Percentiles rank a stretch among this genome's conserved stretches.
phyloP scores from a whole-genome alignment of 2,329 filamentous ascomycete species.

The Trichoderma afroharzianum region DNA sequence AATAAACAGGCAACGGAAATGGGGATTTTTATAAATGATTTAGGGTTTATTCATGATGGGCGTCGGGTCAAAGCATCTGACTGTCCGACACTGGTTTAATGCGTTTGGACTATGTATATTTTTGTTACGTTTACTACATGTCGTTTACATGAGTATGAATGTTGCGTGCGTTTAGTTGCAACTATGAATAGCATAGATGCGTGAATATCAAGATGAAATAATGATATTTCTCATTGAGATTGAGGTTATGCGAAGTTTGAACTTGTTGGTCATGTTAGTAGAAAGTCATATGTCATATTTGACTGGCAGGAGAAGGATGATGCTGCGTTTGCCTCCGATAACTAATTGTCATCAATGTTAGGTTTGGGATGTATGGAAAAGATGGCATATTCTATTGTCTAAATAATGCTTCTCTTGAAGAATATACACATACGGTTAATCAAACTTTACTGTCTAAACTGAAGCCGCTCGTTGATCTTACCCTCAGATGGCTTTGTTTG shows the following conservation, averaged over 20 bases:
- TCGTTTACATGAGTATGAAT: not conserved
- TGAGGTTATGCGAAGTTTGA: not conserved
- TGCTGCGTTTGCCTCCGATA: not conserved
- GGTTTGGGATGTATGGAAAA: not conserved
- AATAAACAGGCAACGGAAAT: conserved; percentile 9
- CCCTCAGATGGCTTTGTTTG: not conserved
- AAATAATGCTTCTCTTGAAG: not conserved
- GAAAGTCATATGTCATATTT: not conserved
- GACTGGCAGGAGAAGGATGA: not conserved
- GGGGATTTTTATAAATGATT: not conserved
- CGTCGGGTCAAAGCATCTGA: not conserved
- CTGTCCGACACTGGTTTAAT: conserved; percentile 5
- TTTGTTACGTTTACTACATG: conserved; percentile 3
- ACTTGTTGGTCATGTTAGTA: not conserved
- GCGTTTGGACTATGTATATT: conserved; percentile 10
- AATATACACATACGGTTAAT: not conserved
- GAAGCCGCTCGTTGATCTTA: not conserved
- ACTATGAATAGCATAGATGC: not conserved
- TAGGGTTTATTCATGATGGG: not conserved
- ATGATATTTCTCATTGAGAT: not conserved
- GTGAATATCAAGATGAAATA: not conserved
- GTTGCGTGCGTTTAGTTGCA: not conserved
- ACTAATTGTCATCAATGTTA: not conserved
- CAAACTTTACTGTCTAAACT: not conserved
- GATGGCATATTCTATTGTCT: not conserved